A percentile compares a stretch with the other conserved stretches of the same genome.
These are phyloP conservation scores for Chrysanthemum makinoi DNA, from an alignment of 129 eudicot species.

Conservation along the genomic window DNA sequence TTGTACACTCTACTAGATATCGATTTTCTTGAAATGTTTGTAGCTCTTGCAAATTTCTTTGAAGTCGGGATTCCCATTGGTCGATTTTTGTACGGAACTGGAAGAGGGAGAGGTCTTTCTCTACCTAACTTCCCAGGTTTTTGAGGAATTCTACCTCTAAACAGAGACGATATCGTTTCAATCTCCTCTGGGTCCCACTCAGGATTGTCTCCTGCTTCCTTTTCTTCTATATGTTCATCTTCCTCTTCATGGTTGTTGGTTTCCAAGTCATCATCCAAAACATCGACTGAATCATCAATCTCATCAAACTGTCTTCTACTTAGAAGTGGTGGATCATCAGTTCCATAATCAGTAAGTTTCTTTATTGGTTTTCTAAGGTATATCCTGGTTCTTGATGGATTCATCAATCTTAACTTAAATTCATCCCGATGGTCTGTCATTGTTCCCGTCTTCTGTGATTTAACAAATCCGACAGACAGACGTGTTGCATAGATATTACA, in stretches of 20 bases:
- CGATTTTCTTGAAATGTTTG: conserved; percentile 34
- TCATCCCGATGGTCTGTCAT: not conserved
- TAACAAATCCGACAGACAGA: not conserved
- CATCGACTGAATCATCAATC: conserved; percentile 24
- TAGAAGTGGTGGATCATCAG: too few species aligned
- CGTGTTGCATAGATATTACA: conserved; percentile 6
- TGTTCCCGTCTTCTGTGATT: not conserved
- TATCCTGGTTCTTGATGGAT: conserved; percentile 28
- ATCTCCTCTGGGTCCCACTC: conserved; percentile 83
- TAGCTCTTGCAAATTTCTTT: conserved; percentile 39
- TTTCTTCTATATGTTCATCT: not conserved
- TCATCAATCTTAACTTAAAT: conserved; percentile 13
- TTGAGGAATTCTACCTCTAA: conserved; percentile 79
- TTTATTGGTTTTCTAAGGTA: conserved; percentile 50
- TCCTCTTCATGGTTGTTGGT: conserved; percentile 18
- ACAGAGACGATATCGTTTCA: conserved; percentile 76
- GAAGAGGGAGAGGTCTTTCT: conserved; percentile 80
- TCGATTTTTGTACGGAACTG: conserved; percentile 66
- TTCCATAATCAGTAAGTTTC: too few species aligned
- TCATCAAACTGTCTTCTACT: too few species aligned
- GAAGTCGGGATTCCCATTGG: conserved; percentile 69
- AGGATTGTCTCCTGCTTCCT: conserved; percentile 4
- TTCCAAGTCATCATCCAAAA: conserved; percentile 17
- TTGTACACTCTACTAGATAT: conserved; percentile 55
- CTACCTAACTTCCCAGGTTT: conserved; percentile 71